These are phyloP conservation scores for Pharus latifolius DNA, from an alignment of 176 grass and related monocot genomes.

Conservation along the genomic window DNA sequence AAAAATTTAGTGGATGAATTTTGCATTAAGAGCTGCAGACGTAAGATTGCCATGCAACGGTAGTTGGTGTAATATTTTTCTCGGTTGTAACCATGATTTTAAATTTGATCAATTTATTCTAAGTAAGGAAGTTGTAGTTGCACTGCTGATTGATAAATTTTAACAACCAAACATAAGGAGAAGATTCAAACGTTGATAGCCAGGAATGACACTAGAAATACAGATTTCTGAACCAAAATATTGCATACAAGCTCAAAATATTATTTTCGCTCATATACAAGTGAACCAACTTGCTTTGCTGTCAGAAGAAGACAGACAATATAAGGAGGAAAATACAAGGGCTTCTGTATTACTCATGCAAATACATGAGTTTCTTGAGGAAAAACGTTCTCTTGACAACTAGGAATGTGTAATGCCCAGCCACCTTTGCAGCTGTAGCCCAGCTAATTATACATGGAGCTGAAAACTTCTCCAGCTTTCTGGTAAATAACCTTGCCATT, in stretches of 20 bases:
- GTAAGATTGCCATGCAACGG: background rate
- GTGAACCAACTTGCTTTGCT: background rate
- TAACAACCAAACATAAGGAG: too few relatives aligned
- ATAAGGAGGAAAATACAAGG: too few relatives aligned
- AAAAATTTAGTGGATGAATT: background rate
- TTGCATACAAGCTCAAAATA: background rate
- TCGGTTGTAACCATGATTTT: background rate
- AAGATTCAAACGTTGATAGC: background rate
- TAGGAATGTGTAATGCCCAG: background rate
- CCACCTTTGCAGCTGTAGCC: slow-evolving; percentile 3
- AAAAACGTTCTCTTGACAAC: background rate
- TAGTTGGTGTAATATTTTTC: background rate
- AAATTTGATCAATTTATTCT: background rate
- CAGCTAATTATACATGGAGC: slow-evolving; percentile 12
- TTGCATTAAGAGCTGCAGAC: background rate
- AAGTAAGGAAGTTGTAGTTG: background rate
- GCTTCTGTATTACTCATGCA: background rate
- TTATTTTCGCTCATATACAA: background rate
- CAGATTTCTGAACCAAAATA: background rate
- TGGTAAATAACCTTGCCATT: background rate
- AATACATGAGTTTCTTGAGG: background rate
- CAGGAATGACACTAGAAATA: background rate
- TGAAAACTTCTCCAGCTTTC: slow-evolving; percentile 20
- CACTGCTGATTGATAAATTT: too few relatives aligned
- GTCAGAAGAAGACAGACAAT: background rate